Conservation (phyloP, 2,329 filamentous ascomycete species). For the Apiospora kogelbergensis region DNA sequence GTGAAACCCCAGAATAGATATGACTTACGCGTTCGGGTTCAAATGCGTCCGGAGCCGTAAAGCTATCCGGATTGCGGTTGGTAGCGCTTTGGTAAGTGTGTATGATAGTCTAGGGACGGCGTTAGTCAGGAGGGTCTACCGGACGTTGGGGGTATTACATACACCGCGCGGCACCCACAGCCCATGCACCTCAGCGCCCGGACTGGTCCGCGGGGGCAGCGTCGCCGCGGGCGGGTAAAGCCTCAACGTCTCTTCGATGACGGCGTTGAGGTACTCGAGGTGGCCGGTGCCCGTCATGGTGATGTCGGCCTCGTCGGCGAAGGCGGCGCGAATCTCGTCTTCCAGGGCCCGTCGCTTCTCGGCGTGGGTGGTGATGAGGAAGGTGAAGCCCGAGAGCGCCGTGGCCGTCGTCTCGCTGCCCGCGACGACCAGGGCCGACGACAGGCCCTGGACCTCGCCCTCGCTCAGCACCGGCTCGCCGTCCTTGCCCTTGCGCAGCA, state of each 20-base stretch:
- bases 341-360: background rate
- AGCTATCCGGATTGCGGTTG: conserved; percentile 12
- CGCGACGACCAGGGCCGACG: conserved; percentile 25
- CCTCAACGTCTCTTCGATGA: conserved; percentile 37
- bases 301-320: background rate
- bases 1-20: background rate
- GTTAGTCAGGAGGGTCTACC: background rate
- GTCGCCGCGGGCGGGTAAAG: conserved; percentile 32
- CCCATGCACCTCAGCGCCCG: conserved; percentile 26
- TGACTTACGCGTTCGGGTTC: conserved; percentile 20
- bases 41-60: conserved; percentile 17
- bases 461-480: background rate
- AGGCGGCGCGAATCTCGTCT: background rate
- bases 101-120: background rate
- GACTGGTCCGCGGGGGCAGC: conserved; percentile 23
- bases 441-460: background rate
- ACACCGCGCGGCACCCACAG: conserved; percentile 21
- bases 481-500: conserved; percentile 10
- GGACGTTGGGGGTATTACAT: background rate
- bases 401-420: conserved; percentile 47
- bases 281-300: conserved; percentile 23
- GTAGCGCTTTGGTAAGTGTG: background rate
- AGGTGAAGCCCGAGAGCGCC: conserved; percentile 34
- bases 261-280: conserved; percentile 35
- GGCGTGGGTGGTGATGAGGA: conserved; percentile 30